Base-by-base conservation (phyloP, 257 asterid species). In the Echium plantagineum region DNA sequence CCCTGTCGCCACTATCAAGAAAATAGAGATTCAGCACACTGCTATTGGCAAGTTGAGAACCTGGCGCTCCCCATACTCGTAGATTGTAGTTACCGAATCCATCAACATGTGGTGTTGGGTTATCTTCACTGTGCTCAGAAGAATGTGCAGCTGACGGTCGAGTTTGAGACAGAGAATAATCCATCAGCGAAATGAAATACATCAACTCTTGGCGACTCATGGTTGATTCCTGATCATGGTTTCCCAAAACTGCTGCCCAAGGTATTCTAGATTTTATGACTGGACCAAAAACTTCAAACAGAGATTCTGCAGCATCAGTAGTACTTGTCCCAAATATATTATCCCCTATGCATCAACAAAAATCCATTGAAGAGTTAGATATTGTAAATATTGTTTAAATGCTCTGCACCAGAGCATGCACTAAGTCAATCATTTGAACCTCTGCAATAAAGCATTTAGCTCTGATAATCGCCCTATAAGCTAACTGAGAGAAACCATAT, bases 171-270 rank as follows among this genome's bases (percentile, higher is more conserved):
- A 91, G 46, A 69, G 98, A 88, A 74, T 64, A 88, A 72, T 91
- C 96, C 95, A 91, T 85, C 66, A 91, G 96, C 63, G 98, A 82
- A 64, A 91, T 70, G 85, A 91, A 84, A 63, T 79, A 75, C 95
- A 91, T 87, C 66, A 91, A 65, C 71, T 91, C 98, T 74, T 77
- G 85, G 49, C 98, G 96, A 62, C 75, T 81, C 96, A 91, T 80
- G 0, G 96, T 85, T 49, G 98, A 91, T 76, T 91, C 98, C 65
- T 91, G 98, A 65, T 88, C 98, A 60, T 91, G 98, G 69, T 91
- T 91, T 56, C 98, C 98, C 68, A 91, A 70, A 69, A 91, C 80
- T 5, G 96, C 96, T 63, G 93, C 95, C 98, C 98, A 91, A 21
- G 96, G 98, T 66, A 82, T 70, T 58, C 87, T 78, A 2, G 84